Evolutionary conservation across 108 stramenopile genomes (phyloP).

Genomic region (Cyclotella distinguenda): DNA sequence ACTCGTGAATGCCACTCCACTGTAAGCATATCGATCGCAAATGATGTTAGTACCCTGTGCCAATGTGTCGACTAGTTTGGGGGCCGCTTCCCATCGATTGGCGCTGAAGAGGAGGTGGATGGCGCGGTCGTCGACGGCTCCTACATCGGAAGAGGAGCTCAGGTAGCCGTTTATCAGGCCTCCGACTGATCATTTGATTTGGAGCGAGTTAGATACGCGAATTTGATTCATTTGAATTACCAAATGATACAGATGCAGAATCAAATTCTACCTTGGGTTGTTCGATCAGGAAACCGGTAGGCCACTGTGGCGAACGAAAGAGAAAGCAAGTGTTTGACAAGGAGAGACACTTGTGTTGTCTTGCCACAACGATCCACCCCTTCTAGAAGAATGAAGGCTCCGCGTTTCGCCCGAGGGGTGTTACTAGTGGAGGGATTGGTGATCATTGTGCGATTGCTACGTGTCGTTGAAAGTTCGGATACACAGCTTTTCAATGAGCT

Average conservation of each 20-base stretch:
- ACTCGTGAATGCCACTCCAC: conserved; percentile 96
- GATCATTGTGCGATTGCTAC: conserved; percentile 9
- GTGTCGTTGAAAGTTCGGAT: no score
- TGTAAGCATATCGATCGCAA: conserved; percentile 97
- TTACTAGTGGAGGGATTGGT: neutral
- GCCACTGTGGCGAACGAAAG: conserved; percentile 69
- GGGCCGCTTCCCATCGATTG: conserved; percentile 97
- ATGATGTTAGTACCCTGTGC: conserved; percentile 74
- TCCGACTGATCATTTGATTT: conserved; percentile 52
- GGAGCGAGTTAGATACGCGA: neutral
- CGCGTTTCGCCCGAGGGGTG: conserved; percentile 52
- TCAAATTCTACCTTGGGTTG: conserved; percentile 49
- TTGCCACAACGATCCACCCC: conserved; percentile 99
- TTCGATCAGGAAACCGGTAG: conserved; percentile 82
- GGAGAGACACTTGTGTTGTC: conserved; percentile 85
- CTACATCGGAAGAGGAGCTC: conserved; percentile 44
- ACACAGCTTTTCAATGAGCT: no score
- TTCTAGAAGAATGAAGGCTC: conserved; percentile 97
- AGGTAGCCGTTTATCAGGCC: conserved; percentile 94
- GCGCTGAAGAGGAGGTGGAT: conserved; percentile 98
- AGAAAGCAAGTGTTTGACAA: conserved; percentile 59
- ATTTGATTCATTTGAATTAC: conserved; percentile 27
- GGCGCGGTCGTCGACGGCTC: conserved; percentile 90
- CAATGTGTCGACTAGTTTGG: conserved; percentile 55
- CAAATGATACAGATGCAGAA: conserved; percentile 8